Base-by-base conservation (phyloP, 2,329 filamentous ascomycete species). In the Xylaria sp. region DNA sequence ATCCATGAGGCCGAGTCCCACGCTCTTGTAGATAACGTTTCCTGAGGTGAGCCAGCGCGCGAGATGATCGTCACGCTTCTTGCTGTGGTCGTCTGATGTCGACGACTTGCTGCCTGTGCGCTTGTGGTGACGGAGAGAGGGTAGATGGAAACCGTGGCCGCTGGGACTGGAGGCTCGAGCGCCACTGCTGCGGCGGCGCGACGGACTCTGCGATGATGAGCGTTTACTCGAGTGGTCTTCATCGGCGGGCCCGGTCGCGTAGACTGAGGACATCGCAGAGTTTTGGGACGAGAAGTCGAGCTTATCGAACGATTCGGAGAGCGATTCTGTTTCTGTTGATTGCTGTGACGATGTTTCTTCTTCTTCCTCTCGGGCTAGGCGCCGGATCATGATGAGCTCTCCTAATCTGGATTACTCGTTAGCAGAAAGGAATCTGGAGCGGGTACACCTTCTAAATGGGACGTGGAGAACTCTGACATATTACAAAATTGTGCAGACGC, bases 11-110 rank as follows among this genome's bases (percentile, higher is more conserved):
- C 89, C 90, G 57, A 91, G 78, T 0, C 90, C 90, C 0, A 92
- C 90, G 69, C 87, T 89, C 82, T 91, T 92, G 77, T 91, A 92
- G 8, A 92, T 85, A 23, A 92, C 89, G 67, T 90, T 91, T 0
- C 90, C 90, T 2, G 83, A 83, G 66, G 85, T 82, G 65, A 91
- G 77, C 89, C 89, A 91, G 23, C 82, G 80, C 34, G 82, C 81
- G 63, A 90, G 79, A 12, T 84, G 81, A 62, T 88, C 82, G 60
- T 88, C 84, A 67, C 82, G 82, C 69, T 82, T 81, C 67, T 46
- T 37, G 65, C 25, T 10, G 15, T 9, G 52, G 4, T 82, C 79
- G 74, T 84, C 58, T 9, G 68, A 59, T 13, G 65, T 58, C 7
- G 78, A 76, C 6, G 68, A 70, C 28, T 75, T 75, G 71, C 80